Percentiles rank a stretch among this genome's conserved stretches.
These are phyloP conservation scores for Tubosaeta sp. DNA, from an alignment of 768 basidiomycete genomes.

Conservation along the genomic window DNA sequence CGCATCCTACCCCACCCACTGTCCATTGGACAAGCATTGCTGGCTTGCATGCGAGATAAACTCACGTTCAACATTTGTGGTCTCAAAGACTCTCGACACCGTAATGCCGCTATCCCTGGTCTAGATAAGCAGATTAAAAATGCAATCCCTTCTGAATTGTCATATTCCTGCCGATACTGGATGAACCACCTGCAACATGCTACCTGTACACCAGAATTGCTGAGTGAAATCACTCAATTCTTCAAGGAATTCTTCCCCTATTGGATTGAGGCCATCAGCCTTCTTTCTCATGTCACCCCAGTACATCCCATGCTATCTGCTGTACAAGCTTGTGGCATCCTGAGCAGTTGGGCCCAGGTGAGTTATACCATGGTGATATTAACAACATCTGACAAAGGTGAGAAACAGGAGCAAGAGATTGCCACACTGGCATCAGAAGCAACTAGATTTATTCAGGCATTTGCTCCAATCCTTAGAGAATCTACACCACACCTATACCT, in stretches of 20 bases:
- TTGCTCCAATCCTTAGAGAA: no score
- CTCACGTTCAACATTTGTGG: no score
- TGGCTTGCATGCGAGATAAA: no score
- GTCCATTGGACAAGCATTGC: no score
- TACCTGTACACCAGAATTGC: neutral
- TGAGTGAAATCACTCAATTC: neutral
- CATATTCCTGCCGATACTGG: neutral
- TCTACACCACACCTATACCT: no score
- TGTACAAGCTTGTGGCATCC: neutral
- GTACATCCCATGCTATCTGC: neutral
- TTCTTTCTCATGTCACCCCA: neutral
- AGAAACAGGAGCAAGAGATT: neutral
- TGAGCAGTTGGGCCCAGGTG: neutral
- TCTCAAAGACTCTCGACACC: neutral
- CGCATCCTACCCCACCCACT: no score
- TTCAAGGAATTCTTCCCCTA: neutral
- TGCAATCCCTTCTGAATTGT: neutral
- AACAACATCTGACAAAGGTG: neutral
- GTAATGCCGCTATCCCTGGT: neutral
- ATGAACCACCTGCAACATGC: conserved; percentile 1
- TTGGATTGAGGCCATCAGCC: neutral
- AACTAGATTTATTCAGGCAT: neutral
- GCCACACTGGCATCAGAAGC: neutral
- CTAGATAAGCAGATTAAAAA: neutral
- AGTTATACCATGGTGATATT: no score